Evolutionary conservation across 441 rosid species (phyloP).

Genomic region (Mallotus japonicus): DNA sequence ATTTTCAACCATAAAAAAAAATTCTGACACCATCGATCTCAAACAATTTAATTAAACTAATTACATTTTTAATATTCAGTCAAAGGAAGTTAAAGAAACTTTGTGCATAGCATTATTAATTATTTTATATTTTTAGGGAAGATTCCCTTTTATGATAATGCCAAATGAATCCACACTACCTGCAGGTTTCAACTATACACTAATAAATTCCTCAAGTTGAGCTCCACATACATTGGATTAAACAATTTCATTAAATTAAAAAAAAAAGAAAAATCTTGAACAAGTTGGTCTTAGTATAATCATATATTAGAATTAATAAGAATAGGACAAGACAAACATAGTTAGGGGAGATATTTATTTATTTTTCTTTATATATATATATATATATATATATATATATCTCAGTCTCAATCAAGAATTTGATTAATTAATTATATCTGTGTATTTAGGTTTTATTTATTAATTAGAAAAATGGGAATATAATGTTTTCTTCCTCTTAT

Average conservation of each 20-base stretch:
- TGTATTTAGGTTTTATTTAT: too few species aligned
- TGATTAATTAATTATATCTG: too few species aligned
- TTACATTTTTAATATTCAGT: too few species aligned
- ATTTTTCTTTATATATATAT: too few species aligned
- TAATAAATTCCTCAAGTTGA: constrained; percentile 2
- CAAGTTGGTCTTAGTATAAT: neutral
- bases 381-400: too few species aligned
- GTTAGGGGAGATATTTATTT: neutral
- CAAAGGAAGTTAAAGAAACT: neutral
- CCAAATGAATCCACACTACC: neutral
- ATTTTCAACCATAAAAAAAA: too few species aligned
- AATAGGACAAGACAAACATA: neutral
- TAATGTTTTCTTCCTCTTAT: too few species aligned
- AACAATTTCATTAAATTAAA: neutral
- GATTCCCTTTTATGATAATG: constrained; percentile 1
- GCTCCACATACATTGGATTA: constrained; percentile 7
- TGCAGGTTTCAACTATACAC: neutral
- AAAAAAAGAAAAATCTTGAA: neutral
- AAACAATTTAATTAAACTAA: too few species aligned
- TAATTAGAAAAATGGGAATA: too few species aligned
- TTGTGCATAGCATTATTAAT: neutral
- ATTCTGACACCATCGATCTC: too few species aligned
- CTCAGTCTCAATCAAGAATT: neutral
- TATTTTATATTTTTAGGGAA: neutral
- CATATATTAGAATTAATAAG: neutral